Percentiles rank a stretch among this genome's conserved stretches.
These are phyloP conservation scores for Periconia macrospinosa DNA, from an alignment of 2,329 filamentous ascomycete genomes.

Conservation along the genomic window DNA sequence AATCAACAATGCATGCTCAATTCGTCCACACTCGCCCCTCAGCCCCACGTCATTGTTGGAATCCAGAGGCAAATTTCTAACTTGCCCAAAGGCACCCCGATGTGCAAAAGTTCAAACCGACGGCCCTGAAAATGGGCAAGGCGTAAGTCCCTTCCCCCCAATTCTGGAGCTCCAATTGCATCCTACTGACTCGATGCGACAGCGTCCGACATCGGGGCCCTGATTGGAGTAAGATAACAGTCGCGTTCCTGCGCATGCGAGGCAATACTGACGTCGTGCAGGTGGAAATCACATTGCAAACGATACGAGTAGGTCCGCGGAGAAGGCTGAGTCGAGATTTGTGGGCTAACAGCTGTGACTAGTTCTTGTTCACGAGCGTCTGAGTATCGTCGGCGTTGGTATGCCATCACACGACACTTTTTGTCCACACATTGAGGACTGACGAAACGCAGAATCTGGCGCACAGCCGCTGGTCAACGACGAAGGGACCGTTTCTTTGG, in stretches of 20 bases:
- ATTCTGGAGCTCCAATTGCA: constrained; percentile 1
- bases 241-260: constrained; percentile 23
- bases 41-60: constrained; percentile 10
- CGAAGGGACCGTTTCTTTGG: constrained; percentile 83
- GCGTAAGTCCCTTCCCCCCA: constrained; percentile 63
- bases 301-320: constrained; percentile 72
- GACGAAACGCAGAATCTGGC: constrained; percentile 71
- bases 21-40: constrained; percentile 15
- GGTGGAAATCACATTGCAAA: constrained; percentile 87
- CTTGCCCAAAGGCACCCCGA: constrained; percentile 70
- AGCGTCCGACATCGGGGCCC: constrained; percentile 95
- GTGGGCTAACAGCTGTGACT: constrained; percentile 21
- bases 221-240: constrained; percentile 84
- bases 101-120: constrained; percentile 95
- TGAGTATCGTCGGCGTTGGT: constrained; percentile 97
- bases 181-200: constrained; percentile 41
- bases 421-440: constrained; percentile 11
- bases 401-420: constrained; percentile 46
- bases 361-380: constrained; percentile 91
- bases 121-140: constrained; percentile 89
- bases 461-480: constrained; percentile 94
- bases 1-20: background rate
- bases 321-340: background rate
- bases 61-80: constrained; percentile 29
- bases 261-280: constrained; percentile 47